A percentile compares a stretch with the other conserved stretches of the same genome.
Conservation (phyloP, 2,329 filamentous ascomycete genomes). For the Helicocarpus griseus region DNA sequence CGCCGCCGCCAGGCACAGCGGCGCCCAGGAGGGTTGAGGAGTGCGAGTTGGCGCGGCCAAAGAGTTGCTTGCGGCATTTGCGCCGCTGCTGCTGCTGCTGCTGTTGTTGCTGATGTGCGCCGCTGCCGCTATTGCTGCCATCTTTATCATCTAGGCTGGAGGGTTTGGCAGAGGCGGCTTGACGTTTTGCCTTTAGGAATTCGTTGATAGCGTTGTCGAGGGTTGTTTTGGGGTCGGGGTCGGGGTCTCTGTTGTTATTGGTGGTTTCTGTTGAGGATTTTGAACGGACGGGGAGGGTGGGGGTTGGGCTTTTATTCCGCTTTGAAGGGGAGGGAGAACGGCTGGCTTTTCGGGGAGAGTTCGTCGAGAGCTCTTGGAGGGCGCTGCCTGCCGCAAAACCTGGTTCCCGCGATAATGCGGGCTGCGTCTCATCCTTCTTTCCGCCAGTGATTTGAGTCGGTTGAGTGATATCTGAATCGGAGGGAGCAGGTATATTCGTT, state of each 20-base stretch:
- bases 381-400: background rate
- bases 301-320: conserved; percentile 2
- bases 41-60: conserved; percentile 35
- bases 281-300: background rate
- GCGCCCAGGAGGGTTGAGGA: conserved; percentile 21
- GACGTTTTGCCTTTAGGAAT: conserved; percentile 31
- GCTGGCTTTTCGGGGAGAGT: conserved; percentile 13
- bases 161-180: conserved; percentile 21
- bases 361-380: conserved; percentile 12
- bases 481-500: background rate
- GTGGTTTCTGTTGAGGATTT: background rate
- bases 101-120: too few species aligned
- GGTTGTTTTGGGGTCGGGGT: conserved; percentile 1
- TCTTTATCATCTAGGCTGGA: conserved; percentile 15
- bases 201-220: conserved; percentile 26
- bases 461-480: background rate
- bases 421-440: background rate
- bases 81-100: conserved; percentile 3
- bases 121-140: conserved; percentile 12
- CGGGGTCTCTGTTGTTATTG: background rate
- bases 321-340: conserved; percentile 17
- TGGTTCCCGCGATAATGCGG: background rate
- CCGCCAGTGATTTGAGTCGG: background rate
- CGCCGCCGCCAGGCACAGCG: background rate
- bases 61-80: conserved; percentile 26